phyloP scores from a whole-genome alignment of 2,329 filamentous ascomycete species.

The Diaporthe humulicola region DNA sequence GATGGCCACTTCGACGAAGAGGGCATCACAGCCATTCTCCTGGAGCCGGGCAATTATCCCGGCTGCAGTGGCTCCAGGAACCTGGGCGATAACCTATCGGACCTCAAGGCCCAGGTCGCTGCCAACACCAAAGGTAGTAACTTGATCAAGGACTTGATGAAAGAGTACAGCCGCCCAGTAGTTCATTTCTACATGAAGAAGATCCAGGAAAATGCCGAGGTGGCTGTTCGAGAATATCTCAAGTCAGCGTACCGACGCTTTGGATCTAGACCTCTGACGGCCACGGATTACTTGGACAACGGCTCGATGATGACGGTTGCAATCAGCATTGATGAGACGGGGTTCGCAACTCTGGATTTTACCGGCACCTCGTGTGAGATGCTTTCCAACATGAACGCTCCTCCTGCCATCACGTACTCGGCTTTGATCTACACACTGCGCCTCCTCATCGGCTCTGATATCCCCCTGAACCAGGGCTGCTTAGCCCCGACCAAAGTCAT shows the following conservation, averaged over 20 bases:
- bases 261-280: conserved; percentile 50
- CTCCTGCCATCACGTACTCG: conserved; percentile 53
- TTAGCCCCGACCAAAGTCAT: conserved; percentile 49
- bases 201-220: conserved; percentile 57
- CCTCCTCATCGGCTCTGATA: conserved; percentile 50
- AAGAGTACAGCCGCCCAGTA: conserved; percentile 48
- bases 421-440: conserved; percentile 54
- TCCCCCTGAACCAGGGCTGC: conserved; percentile 54
- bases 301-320: conserved; percentile 50
- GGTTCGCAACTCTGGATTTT: conserved; percentile 52
- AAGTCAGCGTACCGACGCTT: conserved; percentile 56
- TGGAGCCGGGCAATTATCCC: conserved; percentile 50
- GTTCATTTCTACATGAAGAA: conserved; percentile 56
- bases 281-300: conserved; percentile 53
- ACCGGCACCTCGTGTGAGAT: conserved; percentile 50
- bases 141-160: conserved; percentile 51
- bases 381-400: conserved; percentile 53
- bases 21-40: conserved; percentile 35
- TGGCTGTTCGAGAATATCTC: conserved; percentile 50
- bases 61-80: conserved; percentile 54
- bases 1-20: conserved; percentile 48
- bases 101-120: conserved; percentile 59
- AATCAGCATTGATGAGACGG: conserved; percentile 48
- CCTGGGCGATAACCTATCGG: conserved; percentile 57
- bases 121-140: conserved; percentile 57